These are phyloP conservation scores for Pichia membranifaciens DNA, from an alignment of 805 yeast species.

Conservation along the genomic window DNA sequence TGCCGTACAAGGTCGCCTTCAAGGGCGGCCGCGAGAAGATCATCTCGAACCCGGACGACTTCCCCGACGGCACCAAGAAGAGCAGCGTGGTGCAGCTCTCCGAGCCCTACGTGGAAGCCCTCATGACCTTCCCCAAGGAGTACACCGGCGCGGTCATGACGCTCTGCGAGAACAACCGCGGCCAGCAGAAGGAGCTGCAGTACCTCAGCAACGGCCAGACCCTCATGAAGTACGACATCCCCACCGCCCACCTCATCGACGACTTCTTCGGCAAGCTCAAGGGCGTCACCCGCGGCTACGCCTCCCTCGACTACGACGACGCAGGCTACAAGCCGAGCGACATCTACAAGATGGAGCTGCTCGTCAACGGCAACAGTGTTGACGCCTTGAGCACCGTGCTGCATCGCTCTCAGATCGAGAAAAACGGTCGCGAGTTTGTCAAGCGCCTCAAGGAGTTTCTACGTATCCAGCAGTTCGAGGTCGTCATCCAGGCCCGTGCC, in stretches of 20 bases:
- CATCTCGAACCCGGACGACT: slow-evolving; percentile 87
- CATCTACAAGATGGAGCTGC: slow-evolving; percentile 78
- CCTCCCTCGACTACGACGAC: slow-evolving; percentile 91
- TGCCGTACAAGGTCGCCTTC: slow-evolving; percentile 77
- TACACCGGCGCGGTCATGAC: slow-evolving; percentile 83
- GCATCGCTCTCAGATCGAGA: slow-evolving; percentile 72
- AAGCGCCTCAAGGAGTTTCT: slow-evolving; percentile 73
- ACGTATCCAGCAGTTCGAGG: slow-evolving; percentile 82
- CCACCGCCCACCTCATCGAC: slow-evolving; percentile 85
- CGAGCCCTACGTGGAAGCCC: slow-evolving; percentile 88
- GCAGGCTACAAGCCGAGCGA: slow-evolving; percentile 78
- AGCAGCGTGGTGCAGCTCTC: slow-evolving; percentile 43
- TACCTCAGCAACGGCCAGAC: slow-evolving; percentile 79
- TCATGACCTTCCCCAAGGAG: slow-evolving; percentile 87
- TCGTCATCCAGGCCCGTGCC: slow-evolving; percentile 85
- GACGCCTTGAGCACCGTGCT: slow-evolving; percentile 91
- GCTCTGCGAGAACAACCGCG: slow-evolving; percentile 79
- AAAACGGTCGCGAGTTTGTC: slow-evolving; percentile 77
- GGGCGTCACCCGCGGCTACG: slow-evolving; percentile 87
- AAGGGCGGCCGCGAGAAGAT: slow-evolving; percentile 57
- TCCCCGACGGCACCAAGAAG: slow-evolving; percentile 57
- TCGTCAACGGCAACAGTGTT: slow-evolving; percentile 82
- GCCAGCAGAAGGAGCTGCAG: slow-evolving; percentile 72
- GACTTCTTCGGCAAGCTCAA: slow-evolving; percentile 93
- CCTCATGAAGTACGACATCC: slow-evolving; percentile 69